Percentiles rank a stretch among this genome's conserved stretches.
These are phyloP conservation scores for Candida railenensis DNA, from an alignment of 805 yeast genomes.

Conservation along the genomic window DNA sequence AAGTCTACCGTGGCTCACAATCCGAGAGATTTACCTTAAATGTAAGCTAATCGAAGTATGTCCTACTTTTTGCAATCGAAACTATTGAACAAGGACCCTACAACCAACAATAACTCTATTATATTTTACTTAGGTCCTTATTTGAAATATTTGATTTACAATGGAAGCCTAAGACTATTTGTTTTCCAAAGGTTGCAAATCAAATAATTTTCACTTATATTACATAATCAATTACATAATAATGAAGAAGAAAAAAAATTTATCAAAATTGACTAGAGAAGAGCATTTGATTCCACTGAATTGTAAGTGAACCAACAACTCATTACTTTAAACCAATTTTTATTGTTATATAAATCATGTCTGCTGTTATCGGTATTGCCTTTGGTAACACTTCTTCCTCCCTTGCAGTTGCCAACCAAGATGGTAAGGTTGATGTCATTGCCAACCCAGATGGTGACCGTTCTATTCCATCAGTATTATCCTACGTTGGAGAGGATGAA, in stretches of 20 bases:
- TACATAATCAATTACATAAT: not conserved
- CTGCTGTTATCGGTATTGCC: slow-evolving; percentile 82
- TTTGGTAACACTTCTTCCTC: slow-evolving; percentile 97
- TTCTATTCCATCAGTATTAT: slow-evolving; percentile 86
- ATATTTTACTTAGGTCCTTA: too few relatives aligned
- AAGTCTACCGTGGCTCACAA: too few relatives aligned
- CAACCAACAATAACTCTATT: too few relatives aligned
- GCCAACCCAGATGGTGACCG: slow-evolving; percentile 99
- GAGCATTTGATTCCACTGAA: not conserved
- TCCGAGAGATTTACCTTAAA: too few relatives aligned
- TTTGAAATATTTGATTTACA: too few relatives aligned
- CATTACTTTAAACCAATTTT: not conserved
- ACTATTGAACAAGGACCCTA: too few relatives aligned
- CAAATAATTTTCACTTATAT: not conserved
- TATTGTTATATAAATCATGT: slow-evolving; percentile 19
- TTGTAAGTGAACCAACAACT: not conserved
- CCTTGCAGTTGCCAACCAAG: slow-evolving; percentile 80
- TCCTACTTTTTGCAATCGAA: too few relatives aligned
- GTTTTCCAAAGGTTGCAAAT: not conserved
- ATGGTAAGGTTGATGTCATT: slow-evolving; percentile 93
- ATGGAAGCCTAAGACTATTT: not conserved
- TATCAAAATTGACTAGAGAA: not conserved
- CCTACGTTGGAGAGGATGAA: slow-evolving; percentile 93
- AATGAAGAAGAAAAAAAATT: not conserved
- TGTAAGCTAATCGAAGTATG: too few relatives aligned